Evolutionary conservation across 1,139 yeast species (phyloP), one percentile per base, ranked within the genome.

Genomic region (Insectozyma bohioensis): DNA sequence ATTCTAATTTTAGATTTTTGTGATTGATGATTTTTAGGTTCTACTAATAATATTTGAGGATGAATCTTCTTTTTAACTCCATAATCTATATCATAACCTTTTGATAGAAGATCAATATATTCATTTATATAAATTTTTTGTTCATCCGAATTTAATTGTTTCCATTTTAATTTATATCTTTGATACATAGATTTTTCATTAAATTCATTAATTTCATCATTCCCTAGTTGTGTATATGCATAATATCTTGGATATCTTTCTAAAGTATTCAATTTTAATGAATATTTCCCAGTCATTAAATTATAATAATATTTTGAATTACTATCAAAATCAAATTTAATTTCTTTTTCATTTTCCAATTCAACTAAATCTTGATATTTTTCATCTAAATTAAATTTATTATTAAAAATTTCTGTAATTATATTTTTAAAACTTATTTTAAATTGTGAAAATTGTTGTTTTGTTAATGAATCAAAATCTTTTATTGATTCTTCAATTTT

Each of bases 41-140:
- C n/a, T n/a, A n/a, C n/a, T n/a, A n/a, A n/a, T n/a, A n/a, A n/a
- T n/a, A n/a, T n/a, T n/a, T n/a, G n/a, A n/a, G n/a, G n/a, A n/a
- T n/a, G n/a, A n/a, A n/a, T n/a, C n/a, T n/a, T n/a, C n/a, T n/a
- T n/a, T n/a, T n/a, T n/a, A n/a, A n/a, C n/a, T n/a, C n/a, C n/a
- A n/a, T n/a, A n/a, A n/a, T n/a, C n/a, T 20, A 64, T 52, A 33
- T 60, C 65, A 27, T 49, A 45, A 1, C 72, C 72, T 22, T 40
- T 43, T 21, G 46, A 41, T 28, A 61, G 37, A n/a, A 63, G 39
- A 8, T 49, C 43, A 11, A 54, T 48, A 32, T 62, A 64, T 27
- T 58, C 64, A 15, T 43, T 48, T 8, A 58, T 36, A 26, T 52
- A 55, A 5, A 30, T 35, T 18, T 56, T 56, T 40, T 59, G 56